Conservation (phyloP, 2,329 filamentous ascomycete species). For the Penicillium sp. region DNA sequence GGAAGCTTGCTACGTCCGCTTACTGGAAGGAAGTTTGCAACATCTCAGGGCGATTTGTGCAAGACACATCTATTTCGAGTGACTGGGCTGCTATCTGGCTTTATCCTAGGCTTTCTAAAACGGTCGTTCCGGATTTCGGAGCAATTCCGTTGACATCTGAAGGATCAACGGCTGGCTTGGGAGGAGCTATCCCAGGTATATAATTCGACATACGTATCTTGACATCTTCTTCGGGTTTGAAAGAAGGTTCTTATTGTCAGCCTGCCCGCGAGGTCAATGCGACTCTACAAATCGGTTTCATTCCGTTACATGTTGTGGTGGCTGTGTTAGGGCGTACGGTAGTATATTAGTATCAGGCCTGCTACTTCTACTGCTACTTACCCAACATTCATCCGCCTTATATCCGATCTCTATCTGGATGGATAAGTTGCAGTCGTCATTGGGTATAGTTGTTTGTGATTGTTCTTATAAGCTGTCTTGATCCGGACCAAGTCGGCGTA, state of each 20-base stretch:
- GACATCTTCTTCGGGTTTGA: background rate
- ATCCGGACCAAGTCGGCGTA: background rate
- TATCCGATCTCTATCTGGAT: background rate
- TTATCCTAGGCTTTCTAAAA: background rate
- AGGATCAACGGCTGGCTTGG: background rate
- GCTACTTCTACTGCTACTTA: background rate
- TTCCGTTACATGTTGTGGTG: conserved; percentile 3
- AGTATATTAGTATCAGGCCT: background rate
- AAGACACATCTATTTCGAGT: background rate
- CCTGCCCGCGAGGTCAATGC: background rate
- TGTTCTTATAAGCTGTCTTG: background rate
- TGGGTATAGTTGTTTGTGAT: background rate
- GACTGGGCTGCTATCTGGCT: background rate
- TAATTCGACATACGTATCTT: background rate
- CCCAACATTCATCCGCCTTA: background rate
- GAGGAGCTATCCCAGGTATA: no score
- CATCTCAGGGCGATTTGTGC: background rate
- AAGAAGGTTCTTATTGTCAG: background rate
- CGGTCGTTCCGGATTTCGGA: background rate
- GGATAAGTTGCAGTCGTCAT: background rate
- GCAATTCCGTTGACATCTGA: background rate
- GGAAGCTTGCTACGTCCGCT: background rate
- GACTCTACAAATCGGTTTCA: background rate
- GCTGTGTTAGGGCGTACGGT: conserved; percentile 6
- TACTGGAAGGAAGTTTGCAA: background rate